Base-by-base conservation (phyloP, 73 alveolate genomes). In the Paramecium caudatum region DNA sequence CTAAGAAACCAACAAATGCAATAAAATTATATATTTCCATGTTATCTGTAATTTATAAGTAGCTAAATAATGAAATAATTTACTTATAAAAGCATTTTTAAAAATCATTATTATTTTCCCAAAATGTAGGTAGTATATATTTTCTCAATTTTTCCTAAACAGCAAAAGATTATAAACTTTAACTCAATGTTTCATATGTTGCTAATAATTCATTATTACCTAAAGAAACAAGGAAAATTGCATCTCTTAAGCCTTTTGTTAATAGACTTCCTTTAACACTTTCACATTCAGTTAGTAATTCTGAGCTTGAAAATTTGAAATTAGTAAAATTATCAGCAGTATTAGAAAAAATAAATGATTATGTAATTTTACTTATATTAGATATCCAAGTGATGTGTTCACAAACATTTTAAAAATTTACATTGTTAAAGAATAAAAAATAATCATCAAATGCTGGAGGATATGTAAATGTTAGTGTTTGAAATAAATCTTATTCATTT, bases 231-330 rank as follows among this genome's bases (percentile, higher is more conserved):
- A 74, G 32, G 27, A 74, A 74, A 0, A 41, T 41, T 6, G 88
- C 88, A 45, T 74, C 88, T 74, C 88, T 74, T 43, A 74, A 43
- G 3, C 88, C 88, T 23, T 74, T 74, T 0, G 69, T 74, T 39
- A 74, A 43, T 4, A 74, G 30, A 39, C 88, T 68, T 19, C 88
- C 88, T 39, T 74, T 74, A 37, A 74, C 65, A 15, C 21, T 1
- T 34, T 9, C 21, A 23, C 88, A 74, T 39, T 74, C 88, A 21
- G 7, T 5, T 6, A 16, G 6, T 8, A 74, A 34, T 27, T 43
- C 88, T 1, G 88, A 6, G 16, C 47, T 19, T 12, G 62, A 27
- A 41, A 74, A 74, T 2, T 30, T 74, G 10, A 15, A 27, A 19
- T 74, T 19, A 0, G 62, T 74, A 17, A 37, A 19, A 12, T 74